Base-by-base conservation (phyloP, 345 rosid species). In the Heritiera fomes region DNA sequence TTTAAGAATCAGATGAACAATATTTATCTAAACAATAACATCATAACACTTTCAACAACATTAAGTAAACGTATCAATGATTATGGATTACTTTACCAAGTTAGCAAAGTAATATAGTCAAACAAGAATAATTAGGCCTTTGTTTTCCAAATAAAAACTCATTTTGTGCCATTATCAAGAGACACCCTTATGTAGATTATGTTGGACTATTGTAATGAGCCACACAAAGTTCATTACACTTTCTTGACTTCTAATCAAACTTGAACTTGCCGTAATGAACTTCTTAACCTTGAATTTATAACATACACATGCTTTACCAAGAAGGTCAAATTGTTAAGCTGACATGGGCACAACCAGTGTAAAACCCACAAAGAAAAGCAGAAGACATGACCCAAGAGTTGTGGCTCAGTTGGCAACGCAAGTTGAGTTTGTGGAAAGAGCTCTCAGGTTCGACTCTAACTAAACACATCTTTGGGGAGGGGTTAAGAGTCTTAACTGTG, bases 261-360 rank as follows among this genome's bases (percentile, higher is more conserved):
- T 34, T 52, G 17, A 30, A 34, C 43, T 52, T 32, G 12, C 15
- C 76, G 55, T 53, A 18, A 53, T 53, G 34, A 72, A 38, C 63
- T 53, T 71, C 30, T 32, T 53, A 72, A 53, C 61, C 75, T 72
- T 17, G 75, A 72, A 49, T 52, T 72, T 32, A 72, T 11, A 15
- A 17, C 46, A 38, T 34, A 17, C 34, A 18, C 41, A 46, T 32
- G 45, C 58, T 20, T 46, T 61, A 47, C 46, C 20, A 61, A 61
- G 58, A 46, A 75, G 68, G 28, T 75, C 45, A 75, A 75, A 28
- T 9, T 75, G 46, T 75, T 75, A 69, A 75, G 28, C 61, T 75
- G 56, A 43, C 46, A 61, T 75, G 59, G 78, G 78, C 78, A 61
- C 5, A 75, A 45, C 28, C 28, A 23, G 28, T 23, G 28, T 23